Conservation (phyloP, 306 rosid genomes). For the Quercus engelmannii region DNA sequence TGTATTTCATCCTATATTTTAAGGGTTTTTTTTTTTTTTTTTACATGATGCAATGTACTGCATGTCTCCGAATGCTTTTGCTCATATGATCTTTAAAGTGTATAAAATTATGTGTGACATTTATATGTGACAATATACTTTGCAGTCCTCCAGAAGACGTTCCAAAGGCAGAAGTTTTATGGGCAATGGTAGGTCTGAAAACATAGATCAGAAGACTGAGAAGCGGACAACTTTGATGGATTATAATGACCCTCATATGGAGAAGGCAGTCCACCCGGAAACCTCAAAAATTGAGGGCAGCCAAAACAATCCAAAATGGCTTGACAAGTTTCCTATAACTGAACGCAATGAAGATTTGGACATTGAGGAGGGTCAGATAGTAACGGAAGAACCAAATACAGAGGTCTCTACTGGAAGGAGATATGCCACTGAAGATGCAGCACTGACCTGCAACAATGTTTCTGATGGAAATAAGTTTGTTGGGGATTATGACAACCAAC, state of each 20-base stretch:
- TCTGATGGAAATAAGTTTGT: conserved; percentile 15
- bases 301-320: conserved; percentile 23
- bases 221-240: conserved; percentile 26
- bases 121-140: conserved; percentile 27
- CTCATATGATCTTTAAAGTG: background rate
- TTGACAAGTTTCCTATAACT: conserved; percentile 25
- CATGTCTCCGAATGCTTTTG: background rate
- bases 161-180: conserved; percentile 26
- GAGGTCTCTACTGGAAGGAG: conserved; percentile 19
- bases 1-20: background rate
- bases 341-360: conserved; percentile 37
- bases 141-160: conserved; percentile 54
- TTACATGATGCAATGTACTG: conserved; percentile 16
- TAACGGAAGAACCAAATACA: conserved; percentile 31
- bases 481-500: conserved; percentile 38
- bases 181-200: conserved; percentile 32
- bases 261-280: conserved; percentile 15
- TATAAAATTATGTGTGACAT: conserved; percentile 21
- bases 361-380: conserved; percentile 57
- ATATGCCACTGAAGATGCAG: conserved; percentile 29
- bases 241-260: conserved; percentile 21
- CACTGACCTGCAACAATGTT: conserved; percentile 3
- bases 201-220: conserved; percentile 29
- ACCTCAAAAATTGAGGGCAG: background rate
- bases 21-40: background rate